Evolutionary conservation across 2,329 filamentous ascomycete genomes (phyloP), one percentile per base, ranked within the genome.

Genomic region (Botrytis porri): DNA sequence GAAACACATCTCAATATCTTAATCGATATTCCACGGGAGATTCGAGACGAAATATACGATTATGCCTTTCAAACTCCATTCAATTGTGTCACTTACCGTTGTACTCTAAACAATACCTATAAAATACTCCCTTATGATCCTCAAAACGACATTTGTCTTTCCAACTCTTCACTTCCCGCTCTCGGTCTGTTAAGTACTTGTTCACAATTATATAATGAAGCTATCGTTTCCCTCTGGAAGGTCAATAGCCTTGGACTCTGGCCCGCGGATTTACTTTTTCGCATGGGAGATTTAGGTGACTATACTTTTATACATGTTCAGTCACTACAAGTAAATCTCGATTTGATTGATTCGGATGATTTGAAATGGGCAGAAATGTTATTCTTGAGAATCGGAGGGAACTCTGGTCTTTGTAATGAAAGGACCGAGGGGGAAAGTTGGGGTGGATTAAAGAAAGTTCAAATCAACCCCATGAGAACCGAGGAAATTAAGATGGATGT

Each of bases 41-140:
- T 73, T 51, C 71, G 65, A 29, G 45, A 73, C 41, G 39, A 73
- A 62, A 73, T 73, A 59, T 73, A 73, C 45, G 29, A 29, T 54
- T 62, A 57, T 18, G 71, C 66, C 54, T 63, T 73, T 12, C 51
- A 60, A 70, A 70, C 71, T n/a, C 43, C 22, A 4, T 45, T 29
- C 22, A n/a, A 59, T 14, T 63, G 66, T 67, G 37, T 72, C 39
- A 72, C 63, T 3, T 72, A 59, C 25, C 70, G 62, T 39, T 48
- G 29, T 32, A 72, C 70, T 7, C 20, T 48, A 16, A 59, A 32
- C 8, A 35, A 57, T 29, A 69, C 63, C 8, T 72, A 59, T 29
- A 51, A 59, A 37, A 37, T 72, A 29, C 43, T 69, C 18, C 39
- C 64, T 12, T 69, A 72, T 41, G 70, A 72, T 37, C 51, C 64